A percentile compares a stretch with the other conserved stretches of the same genome.
phyloP scores from a whole-genome alignment of 2,329 filamentous ascomycete species.

The Aspergillus aculeatus region DNA sequence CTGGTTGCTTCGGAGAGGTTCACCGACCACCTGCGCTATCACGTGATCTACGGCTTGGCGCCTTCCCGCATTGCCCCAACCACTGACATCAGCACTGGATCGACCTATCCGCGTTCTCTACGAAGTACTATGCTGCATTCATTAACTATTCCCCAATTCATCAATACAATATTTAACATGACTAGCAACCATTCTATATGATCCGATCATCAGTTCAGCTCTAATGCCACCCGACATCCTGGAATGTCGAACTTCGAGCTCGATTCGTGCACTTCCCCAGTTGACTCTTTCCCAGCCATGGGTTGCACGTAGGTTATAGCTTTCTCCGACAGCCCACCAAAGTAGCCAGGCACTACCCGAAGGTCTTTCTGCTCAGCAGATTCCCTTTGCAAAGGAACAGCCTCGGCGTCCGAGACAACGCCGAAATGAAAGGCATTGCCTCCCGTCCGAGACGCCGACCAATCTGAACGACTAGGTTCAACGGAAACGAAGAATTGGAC shows the following conservation, averaged over 20 bases:
- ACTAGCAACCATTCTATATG: too few species aligned
- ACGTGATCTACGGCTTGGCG: slow-evolving; percentile 35
- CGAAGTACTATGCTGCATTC: too few species aligned
- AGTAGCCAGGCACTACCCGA: slow-evolving; percentile 28
- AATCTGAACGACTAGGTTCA: neutral
- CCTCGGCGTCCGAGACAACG: slow-evolving; percentile 31
- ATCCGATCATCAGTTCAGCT: slow-evolving; percentile 10
- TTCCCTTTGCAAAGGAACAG: neutral
- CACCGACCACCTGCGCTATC: slow-evolving; percentile 25
- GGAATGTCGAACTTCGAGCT: slow-evolving; percentile 38
- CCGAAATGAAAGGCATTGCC: slow-evolving; percentile 32
- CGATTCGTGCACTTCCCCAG: slow-evolving; percentile 13
- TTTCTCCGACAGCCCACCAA: slow-evolving; percentile 43
- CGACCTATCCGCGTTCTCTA: neutral
- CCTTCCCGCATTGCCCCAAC: slow-evolving; percentile 1
- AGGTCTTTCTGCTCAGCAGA: slow-evolving; percentile 18
- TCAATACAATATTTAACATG: too few species aligned
- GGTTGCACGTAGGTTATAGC: slow-evolving; percentile 36
- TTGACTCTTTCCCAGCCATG: slow-evolving; percentile 7
- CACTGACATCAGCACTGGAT: slow-evolving; percentile 1
- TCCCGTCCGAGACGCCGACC: slow-evolving; percentile 2
- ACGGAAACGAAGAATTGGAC: slow-evolving; percentile 43
- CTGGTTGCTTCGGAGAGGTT: slow-evolving; percentile 32
- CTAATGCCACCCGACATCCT: slow-evolving; percentile 28
- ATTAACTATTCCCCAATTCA: too few species aligned